phyloP scores from a whole-genome alignment of 495 filamentous ascomycete genomes.

The Cercophora samala region DNA sequence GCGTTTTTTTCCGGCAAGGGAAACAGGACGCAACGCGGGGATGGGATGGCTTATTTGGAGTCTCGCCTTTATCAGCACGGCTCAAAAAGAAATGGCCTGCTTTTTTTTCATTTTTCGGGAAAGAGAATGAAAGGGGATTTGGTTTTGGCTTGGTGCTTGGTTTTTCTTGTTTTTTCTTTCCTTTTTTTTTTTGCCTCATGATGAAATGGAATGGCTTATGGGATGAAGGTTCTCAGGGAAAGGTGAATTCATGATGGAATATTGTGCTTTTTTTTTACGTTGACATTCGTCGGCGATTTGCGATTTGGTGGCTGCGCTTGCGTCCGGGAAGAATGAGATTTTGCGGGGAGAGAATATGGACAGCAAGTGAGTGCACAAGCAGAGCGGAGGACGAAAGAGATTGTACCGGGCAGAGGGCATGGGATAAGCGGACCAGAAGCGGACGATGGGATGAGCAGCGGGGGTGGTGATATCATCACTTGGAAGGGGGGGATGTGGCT shows the following conservation, averaged over 20 bases:
- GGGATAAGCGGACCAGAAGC: background rate
- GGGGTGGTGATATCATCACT: background rate
- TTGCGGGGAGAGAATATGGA: background rate
- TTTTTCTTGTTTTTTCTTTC: background rate
- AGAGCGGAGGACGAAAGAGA: background rate
- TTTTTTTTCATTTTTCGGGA: too few species aligned
- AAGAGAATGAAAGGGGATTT: too few species aligned
- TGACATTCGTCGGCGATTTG: background rate
- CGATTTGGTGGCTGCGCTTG: background rate
- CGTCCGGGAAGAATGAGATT: background rate
- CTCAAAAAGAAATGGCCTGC: too few species aligned
- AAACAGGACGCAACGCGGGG: too few species aligned
- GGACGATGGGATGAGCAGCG: background rate
- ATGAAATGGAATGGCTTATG: background rate
- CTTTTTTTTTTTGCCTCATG: background rate
- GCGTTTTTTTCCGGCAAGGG: slow-evolving; percentile 1
- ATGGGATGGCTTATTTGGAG: too few species aligned
- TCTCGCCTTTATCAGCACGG: too few species aligned
- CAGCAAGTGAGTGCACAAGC: background rate
- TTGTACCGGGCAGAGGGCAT: background rate
- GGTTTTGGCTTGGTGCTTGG: too few species aligned
- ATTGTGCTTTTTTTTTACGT: background rate
- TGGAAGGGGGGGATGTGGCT: background rate
- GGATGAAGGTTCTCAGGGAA: background rate
- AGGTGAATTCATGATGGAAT: background rate